Conservation (phyloP, 2,329 filamentous ascomycete genomes). For the Podosphaera aphanis region DNA sequence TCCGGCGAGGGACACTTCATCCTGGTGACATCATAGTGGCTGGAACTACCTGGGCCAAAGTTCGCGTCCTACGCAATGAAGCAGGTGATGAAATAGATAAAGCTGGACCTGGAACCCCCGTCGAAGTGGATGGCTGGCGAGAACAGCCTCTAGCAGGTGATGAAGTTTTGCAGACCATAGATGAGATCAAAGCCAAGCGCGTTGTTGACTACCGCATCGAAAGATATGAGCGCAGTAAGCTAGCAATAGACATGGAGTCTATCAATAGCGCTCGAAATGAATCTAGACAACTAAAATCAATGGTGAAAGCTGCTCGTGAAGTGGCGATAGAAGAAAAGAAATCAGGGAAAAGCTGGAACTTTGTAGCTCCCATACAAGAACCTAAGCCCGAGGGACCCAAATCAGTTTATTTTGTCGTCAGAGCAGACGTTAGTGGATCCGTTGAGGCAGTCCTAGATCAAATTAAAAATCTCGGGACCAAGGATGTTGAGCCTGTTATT, state of each 20-base stretch:
- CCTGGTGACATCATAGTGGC: constrained; percentile 68
- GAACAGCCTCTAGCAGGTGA: constrained; percentile 71
- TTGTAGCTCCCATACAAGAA: constrained; percentile 11
- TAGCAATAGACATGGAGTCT: constrained; percentile 47
- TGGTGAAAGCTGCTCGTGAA: constrained; percentile 31
- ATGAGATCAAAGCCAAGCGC: constrained; percentile 54
- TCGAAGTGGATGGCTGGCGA: constrained; percentile 88
- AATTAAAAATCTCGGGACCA: constrained; percentile 56
- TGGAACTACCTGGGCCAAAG: constrained; percentile 65
- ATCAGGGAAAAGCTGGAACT: constrained; percentile 5
- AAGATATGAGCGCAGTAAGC: constrained; percentile 40
- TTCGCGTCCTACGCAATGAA: constrained; percentile 71
- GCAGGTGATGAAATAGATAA: constrained; percentile 47
- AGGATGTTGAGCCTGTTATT: constrained; percentile 57
- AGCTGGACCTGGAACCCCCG: constrained; percentile 68
- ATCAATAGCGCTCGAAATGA: constrained; percentile 43
- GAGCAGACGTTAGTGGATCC: constrained; percentile 81
- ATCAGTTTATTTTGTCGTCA: constrained; percentile 61
- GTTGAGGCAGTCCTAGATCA: constrained; percentile 71
- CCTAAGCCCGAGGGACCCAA: constrained; percentile 21
- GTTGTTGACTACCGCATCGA: constrained; percentile 59
- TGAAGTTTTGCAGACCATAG: constrained; percentile 59
- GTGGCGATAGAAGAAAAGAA: constrained; percentile 18
- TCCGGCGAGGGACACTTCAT: constrained; percentile 66
- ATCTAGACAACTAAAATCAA: constrained; percentile 35